Percentiles rank a stretch among this genome's conserved stretches.
Evolutionary conservation across 306 rosid genomes (phyloP).

Genomic region (Hippophae tibetana): DNA sequence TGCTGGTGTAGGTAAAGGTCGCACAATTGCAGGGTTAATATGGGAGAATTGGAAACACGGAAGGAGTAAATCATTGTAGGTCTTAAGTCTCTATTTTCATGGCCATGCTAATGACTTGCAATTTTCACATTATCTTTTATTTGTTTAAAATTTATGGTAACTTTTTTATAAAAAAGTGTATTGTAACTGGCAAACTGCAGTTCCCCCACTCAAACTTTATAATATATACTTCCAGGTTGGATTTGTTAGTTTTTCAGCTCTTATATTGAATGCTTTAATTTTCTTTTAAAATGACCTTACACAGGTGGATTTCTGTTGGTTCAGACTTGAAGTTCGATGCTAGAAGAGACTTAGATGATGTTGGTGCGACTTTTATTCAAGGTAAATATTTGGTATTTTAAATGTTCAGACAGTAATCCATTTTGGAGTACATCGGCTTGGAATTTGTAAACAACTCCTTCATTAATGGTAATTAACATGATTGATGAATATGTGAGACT

Average conservation of each 20-base stretch:
- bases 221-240: neutral
- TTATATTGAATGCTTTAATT: constrained; percentile 17
- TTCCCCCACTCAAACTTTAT: neutral
- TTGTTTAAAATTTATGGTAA: neutral
- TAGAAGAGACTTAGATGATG: constrained; percentile 93
- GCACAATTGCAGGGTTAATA: constrained; percentile 89
- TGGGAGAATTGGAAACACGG: constrained; percentile 94
- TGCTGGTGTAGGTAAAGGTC: constrained; percentile 99
- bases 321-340: constrained; percentile 99
- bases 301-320: constrained; percentile 99
- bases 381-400: constrained; percentile 34
- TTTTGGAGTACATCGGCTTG: neutral
- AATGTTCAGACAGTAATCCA: neutral
- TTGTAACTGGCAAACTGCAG: neutral
- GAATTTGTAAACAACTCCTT: neutral
- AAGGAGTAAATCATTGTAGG: constrained; percentile 85
- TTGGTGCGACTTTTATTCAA: constrained; percentile 60
- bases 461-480: neutral
- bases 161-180: constrained; percentile 1
- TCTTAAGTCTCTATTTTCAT: constrained; percentile 23
- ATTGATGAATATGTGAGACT: no score
- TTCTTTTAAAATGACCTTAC: constrained; percentile 29
- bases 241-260: constrained; percentile 12
- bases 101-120: neutral
- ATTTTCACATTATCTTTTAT: neutral